Conservation (phyloP, 768 basidiomycete genomes). For the Pholiota conissans region DNA sequence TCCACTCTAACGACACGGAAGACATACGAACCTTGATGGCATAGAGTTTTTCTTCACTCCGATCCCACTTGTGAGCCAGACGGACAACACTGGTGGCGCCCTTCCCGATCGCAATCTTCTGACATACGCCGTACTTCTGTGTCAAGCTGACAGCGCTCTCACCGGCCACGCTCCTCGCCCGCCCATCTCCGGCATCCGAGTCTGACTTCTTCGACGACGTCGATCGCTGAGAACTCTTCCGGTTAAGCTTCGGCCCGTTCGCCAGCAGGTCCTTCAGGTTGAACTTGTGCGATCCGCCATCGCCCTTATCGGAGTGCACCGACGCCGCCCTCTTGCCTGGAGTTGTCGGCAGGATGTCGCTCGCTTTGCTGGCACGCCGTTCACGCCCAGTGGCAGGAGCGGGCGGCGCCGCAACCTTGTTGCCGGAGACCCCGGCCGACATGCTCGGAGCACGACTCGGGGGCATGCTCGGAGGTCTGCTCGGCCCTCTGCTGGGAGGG, state of each 20-base stretch:
- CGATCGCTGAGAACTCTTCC: constrained; percentile 71
- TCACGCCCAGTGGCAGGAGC: constrained; percentile 22
- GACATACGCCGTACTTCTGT: constrained; percentile 96
- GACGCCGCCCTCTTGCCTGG: constrained; percentile 40
- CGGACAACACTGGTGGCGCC: constrained; percentile 98
- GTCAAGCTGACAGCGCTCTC: constrained; percentile 50
- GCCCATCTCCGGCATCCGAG: constrained; percentile 48
- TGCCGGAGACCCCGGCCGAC: constrained; percentile 42
- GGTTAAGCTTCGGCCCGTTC: constrained; percentile 69
- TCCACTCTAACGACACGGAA: not conserved
- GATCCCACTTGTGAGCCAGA: constrained; percentile 98
- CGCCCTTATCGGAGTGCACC: constrained; percentile 50
- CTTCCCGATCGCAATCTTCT: constrained; percentile 95
- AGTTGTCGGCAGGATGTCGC: constrained; percentile 19
- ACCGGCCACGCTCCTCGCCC: constrained; percentile 39
- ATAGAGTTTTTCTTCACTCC: constrained; percentile 93
- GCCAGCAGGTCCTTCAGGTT: constrained; percentile 80
- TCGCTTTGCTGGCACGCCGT: constrained; percentile 26
- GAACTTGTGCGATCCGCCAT: constrained; percentile 69
- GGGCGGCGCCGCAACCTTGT: constrained; percentile 24
- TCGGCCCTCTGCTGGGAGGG: constrained; percentile 62
- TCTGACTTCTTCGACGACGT: constrained; percentile 65
- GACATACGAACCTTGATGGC: constrained; percentile 83
- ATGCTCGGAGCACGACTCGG: constrained; percentile 49
- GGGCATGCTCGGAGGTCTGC: constrained; percentile 54